phyloP scores from a whole-genome alignment of 1,284 basidiomycete species.

The Ganoderma lucidum region DNA sequence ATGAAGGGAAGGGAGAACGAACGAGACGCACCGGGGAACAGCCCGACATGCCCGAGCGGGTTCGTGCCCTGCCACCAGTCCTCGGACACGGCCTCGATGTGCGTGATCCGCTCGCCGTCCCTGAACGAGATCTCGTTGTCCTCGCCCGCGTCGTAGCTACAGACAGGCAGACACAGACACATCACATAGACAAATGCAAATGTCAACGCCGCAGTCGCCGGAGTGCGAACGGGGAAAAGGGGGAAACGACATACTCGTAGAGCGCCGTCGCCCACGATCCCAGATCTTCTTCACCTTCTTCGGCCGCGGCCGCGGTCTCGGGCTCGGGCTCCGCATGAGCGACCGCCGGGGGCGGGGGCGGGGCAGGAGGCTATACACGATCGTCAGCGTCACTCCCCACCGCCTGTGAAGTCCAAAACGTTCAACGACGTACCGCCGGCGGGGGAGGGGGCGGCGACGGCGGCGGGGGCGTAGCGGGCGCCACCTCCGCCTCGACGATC shows the following conservation, averaged over 20 bases:
- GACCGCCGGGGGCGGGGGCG: constrained; percentile 51
- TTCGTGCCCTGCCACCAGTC: constrained; percentile 92
- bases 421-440: constrained; percentile 41
- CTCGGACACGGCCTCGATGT: constrained; percentile 78
- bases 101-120: constrained; percentile 80
- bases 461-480: constrained; percentile 52
- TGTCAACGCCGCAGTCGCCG: constrained; percentile 1
- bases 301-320: constrained; percentile 22
- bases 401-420: background rate
- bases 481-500: constrained; percentile 55
- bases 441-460: constrained; percentile 44
- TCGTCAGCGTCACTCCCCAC: background rate
- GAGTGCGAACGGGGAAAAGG: background rate
- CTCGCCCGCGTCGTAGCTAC: constrained; percentile 85
- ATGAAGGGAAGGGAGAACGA: constrained; percentile 4
- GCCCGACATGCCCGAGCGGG: constrained; percentile 67
- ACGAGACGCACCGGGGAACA: constrained; percentile 81
- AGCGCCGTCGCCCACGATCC: constrained; percentile 74
- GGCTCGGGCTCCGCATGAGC: constrained; percentile 39
- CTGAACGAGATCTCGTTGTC: constrained; percentile 90
- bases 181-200: no score
- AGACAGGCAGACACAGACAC: background rate
- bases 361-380: constrained; percentile 38
- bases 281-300: constrained; percentile 49
- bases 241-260: constrained; percentile 69